Base-by-base conservation (phyloP, 805 yeast species). In the Wickerhamiella domercqiae region DNA sequence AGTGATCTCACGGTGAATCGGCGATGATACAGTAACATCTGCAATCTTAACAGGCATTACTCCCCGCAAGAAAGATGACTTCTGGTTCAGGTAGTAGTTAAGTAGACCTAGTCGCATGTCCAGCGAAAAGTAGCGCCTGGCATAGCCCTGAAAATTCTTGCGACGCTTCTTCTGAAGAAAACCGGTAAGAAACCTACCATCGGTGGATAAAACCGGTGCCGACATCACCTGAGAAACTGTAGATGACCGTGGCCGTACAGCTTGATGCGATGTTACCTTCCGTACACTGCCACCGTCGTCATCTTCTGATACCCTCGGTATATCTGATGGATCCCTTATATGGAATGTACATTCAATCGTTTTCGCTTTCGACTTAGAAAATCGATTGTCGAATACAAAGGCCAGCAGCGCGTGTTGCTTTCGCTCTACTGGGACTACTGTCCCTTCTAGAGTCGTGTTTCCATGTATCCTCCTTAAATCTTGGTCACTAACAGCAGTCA, bases 361-460 rank as follows among this genome's bases (percentile, higher is more conserved):
- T 56, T 87, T 90, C 34, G 83, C 75, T 17, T 75, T 77, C 22
- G 78, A 81, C 51, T 80, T 83, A 22, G 94, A 78, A 49, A 84
- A 82, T 0, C 94, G 78, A 59, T 87, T 87, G 58, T 87, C 97
- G 52, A 87, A 78, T 19, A 90, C 77, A 54, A 87, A 80, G 0
- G 95, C 96, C 57, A 70, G 78, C 49, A 76, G 68, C 1, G 87
- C 87, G 6, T 76, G 79, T 20, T 44, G 36, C 7, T 47, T 47
- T 18, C 21, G 7, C 5, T 17, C 21, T 9, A 9, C 17, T 11
- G 32, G 62, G 2, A 56, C 57, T 2, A 76, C 76, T n/a, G 65
- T 63, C 1, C 86, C 93, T 35, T 71, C 71, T 37, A 70, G 66
- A 49, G 73, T 57, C 43, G 75, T 78, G 44, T 74, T 75, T 1